Evolutionary conservation across 148 eudicot genomes (phyloP).

Genomic region (Beta vulgaris): DNA sequence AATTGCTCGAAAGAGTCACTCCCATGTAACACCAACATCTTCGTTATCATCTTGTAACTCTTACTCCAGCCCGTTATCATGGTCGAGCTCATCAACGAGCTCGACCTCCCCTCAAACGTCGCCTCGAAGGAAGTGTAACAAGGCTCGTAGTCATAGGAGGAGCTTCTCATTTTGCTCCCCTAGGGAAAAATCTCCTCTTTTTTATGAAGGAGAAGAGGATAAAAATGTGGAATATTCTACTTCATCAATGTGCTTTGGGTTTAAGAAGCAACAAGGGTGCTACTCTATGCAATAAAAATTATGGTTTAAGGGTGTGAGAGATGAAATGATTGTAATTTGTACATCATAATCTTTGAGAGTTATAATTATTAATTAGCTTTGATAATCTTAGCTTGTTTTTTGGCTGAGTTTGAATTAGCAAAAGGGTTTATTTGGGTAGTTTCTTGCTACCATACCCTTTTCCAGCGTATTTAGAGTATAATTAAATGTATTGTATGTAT

Average conservation of each 20-base stretch:
- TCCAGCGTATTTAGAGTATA: too few relatives aligned
- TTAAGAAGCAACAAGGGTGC: conserved; percentile 17
- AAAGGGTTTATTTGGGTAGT: conserved; percentile 1
- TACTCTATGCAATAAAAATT: conserved; percentile 6
- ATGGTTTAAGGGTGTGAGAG: not conserved
- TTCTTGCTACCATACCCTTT: conserved; percentile 11
- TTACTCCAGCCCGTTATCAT: conserved; percentile 27
- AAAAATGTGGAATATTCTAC: not conserved
- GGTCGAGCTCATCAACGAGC: conserved; percentile 34
- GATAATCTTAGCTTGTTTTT: conserved; percentile 1
- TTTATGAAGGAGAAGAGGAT: conserved; percentile 16
- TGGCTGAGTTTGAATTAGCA: conserved; percentile 7
- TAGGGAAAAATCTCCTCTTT: conserved; percentile 15
- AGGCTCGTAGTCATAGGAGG: conserved; percentile 19
- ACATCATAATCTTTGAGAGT: conserved; percentile 14
- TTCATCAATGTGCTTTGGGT: conserved; percentile 29
- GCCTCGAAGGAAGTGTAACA: conserved; percentile 11
- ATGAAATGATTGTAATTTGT: conserved; percentile 19
- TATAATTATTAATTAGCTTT: not conserved
- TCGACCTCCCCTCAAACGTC: conserved; percentile 21
- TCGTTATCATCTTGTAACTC: conserved; percentile 15
- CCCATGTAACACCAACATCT: conserved; percentile 17
- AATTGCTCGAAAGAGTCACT: not conserved
- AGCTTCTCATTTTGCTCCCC: conserved; percentile 16
- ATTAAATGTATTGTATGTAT: too few relatives aligned